Evolutionary conservation across 768 basidiomycete genomes (phyloP).

Genomic region (Naganishia randhawae): DNA sequence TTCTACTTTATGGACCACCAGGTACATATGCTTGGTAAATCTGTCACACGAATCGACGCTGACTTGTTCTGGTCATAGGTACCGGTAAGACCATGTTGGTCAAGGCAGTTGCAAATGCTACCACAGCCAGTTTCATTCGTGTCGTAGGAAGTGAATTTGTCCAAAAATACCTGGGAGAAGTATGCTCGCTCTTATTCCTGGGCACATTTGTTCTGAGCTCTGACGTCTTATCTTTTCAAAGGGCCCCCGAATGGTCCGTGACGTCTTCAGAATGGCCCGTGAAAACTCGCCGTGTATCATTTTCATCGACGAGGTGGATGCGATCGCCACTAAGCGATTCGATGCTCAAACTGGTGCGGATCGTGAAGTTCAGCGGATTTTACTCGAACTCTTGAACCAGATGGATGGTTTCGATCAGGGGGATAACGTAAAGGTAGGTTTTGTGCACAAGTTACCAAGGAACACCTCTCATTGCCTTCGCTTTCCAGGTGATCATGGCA

Average conservation of each 20-base stretch:
- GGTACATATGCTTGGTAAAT: constrained; percentile 55
- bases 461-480: neutral
- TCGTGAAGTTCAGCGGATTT: constrained; percentile 95
- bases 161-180: constrained; percentile 95
- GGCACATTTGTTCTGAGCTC: too few species aligned
- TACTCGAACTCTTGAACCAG: constrained; percentile 93
- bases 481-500: constrained; percentile 90
- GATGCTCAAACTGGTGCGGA: constrained; percentile 99
- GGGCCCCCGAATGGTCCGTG: constrained; percentile 98
- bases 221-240: constrained; percentile 17
- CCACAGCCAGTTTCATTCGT: constrained; percentile 94
- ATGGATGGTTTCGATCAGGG: constrained; percentile 99
- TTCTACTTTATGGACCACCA: constrained; percentile 92
- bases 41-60: neutral
- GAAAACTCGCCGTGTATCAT: constrained; percentile 98
- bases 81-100: constrained; percentile 99
- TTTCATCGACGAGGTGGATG: constrained; percentile 91
- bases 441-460: neutral
- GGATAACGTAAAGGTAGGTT: constrained; percentile 87
- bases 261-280: constrained; percentile 94
- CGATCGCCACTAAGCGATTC: constrained; percentile 98
- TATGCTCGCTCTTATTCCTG: constrained; percentile 26
- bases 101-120: constrained; percentile 98
- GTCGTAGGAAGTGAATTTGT: constrained; percentile 98
- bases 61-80: constrained; percentile 55